Evolutionary conservation across 208 protist genomes (phyloP).

Genomic region (Leptomonas pyrrhocoris): DNA sequence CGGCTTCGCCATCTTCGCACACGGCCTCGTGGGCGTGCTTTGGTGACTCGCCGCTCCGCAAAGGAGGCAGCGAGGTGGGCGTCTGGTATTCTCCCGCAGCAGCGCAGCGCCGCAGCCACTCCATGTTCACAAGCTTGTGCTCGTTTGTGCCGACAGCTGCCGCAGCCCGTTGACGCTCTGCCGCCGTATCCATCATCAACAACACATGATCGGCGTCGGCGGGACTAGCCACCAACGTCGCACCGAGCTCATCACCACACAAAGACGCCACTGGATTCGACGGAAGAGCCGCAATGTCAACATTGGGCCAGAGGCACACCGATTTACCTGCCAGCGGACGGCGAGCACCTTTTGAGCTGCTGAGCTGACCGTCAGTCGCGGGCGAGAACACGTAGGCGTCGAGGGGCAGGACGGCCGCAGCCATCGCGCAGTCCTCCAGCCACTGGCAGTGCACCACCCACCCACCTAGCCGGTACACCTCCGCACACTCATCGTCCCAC

Average conservation of each 20-base stretch:
- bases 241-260: constrained; percentile 10
- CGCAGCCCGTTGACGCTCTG: neutral
- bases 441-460: constrained; percentile 34
- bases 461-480: constrained; percentile 21
- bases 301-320: neutral
- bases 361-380: neutral
- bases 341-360: neutral
- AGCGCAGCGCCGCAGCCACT: constrained; percentile 31
- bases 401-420: constrained; percentile 23
- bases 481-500: constrained; percentile 26
- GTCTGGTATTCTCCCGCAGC: neutral
- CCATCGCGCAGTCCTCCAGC: constrained; percentile 31
- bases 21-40: neutral
- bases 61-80: neutral
- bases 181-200: neutral
- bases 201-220: constrained; percentile 2
- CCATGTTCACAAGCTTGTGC: constrained; percentile 13
- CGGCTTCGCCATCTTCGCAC: neutral
- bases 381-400: constrained; percentile 28
- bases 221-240: neutral
- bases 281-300: neutral
- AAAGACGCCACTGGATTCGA: neutral
- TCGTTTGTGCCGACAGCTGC: neutral
- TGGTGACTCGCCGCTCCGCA: neutral
- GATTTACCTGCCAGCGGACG: constrained; percentile 2